Evolutionary conservation across 2,329 filamentous ascomycete genomes (phyloP), one percentile per base, ranked within the genome.

Genomic region (Exophiala mesophila): DNA sequence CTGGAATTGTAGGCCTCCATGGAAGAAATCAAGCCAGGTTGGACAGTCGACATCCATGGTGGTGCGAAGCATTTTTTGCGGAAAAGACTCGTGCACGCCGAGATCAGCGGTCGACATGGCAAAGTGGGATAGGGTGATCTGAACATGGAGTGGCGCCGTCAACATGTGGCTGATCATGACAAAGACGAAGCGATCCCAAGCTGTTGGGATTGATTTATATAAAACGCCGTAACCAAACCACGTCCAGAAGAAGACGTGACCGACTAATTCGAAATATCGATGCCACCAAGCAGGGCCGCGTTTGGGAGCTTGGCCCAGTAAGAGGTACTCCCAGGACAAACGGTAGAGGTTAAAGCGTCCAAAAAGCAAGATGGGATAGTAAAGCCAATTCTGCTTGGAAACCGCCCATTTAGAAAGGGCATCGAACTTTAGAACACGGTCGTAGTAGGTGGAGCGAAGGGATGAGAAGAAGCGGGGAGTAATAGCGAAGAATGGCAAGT

Each of bases 1-100:
- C 63, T 94, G 88, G 64, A 94, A 94, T 62, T 94, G 88, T 49
- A 94, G 69, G 3, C 88, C 88, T 16, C 88, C 88, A 55, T 94
- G 88, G 63, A 94, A 77, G 60, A 88, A 94, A 60, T 94, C 88
- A 9, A 94, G 72, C 88, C 88, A 94, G 9, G 76, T 72, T 1
- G 88, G 86, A 59, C 88, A 94, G 60, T 92, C 87, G 16, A 94
- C 81, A 52, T 94, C 88, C 88, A 95, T 94, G 9, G 88, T 94
- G 1, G 88, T 95, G 54, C 89, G 82, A 33, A 95, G 73, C 83
- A 94, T 92, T 63, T 83, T 85, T 64, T 94, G 88, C 1, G 88
- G 80, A 62, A 95, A 95, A 0, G 85, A 92, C 62, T 95, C 88
- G 38, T 82, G 73, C 1, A 84, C 80, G 0, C 89, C 89, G 9